phyloP scores from a whole-genome alignment of 202 grass and related monocot species.

The Hordeum pubiflorum region DNA sequence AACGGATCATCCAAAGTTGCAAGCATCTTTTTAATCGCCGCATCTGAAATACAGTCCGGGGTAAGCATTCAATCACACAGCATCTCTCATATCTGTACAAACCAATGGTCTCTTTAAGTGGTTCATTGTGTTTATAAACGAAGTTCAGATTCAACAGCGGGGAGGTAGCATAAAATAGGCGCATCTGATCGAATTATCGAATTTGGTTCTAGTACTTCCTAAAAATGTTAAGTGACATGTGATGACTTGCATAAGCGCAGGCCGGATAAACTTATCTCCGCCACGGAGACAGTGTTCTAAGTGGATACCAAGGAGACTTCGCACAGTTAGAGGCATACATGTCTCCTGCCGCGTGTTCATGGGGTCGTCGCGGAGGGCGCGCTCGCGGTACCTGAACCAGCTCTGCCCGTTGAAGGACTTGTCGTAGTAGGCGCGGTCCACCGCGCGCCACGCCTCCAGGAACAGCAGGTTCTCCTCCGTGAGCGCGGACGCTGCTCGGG shows the following conservation, averaged over 20 bases:
- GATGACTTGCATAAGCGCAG: background rate
- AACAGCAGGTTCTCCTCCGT: slow-evolving; percentile 96
- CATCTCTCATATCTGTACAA: background rate
- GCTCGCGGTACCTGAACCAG: slow-evolving; percentile 91
- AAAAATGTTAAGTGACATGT: background rate
- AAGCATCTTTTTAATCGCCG: slow-evolving; percentile 93
- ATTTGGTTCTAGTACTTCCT: background rate
- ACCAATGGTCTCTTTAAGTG: background rate
- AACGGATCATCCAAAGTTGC: slow-evolving; percentile 79
- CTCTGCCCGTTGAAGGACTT: slow-evolving; percentile 94
- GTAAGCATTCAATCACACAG: background rate
- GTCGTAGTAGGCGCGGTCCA: slow-evolving; percentile 86
- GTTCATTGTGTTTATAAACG: background rate
- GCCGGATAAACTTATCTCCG: background rate
- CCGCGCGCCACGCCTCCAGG: slow-evolving; percentile 88
- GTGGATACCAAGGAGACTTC: background rate
- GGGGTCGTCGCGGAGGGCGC: slow-evolving; percentile 64
- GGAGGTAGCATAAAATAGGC: background rate
- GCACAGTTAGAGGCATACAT: slow-evolving; percentile 34
- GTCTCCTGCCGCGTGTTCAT: slow-evolving; percentile 94
- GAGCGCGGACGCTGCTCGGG: slow-evolving; percentile 56
- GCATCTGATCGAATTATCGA: background rate
- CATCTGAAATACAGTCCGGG: slow-evolving; percentile 48
- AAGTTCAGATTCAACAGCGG: background rate
- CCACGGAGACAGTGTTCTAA: background rate